Evolutionary conservation across 768 basidiomycete genomes (phyloP).

Genomic region (Lactarius vividus): DNA sequence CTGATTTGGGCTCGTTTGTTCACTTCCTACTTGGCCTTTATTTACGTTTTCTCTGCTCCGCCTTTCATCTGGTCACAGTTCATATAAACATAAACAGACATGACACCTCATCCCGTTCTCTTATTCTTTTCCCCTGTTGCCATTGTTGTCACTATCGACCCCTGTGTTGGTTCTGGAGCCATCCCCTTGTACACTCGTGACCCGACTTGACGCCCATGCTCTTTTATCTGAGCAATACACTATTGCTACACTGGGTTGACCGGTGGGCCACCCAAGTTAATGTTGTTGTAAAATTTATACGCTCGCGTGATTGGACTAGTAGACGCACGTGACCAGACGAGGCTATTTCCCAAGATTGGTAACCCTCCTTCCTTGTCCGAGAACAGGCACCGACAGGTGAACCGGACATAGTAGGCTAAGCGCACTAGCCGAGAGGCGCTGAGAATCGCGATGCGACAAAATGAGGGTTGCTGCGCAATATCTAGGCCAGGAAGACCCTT

Average conservation of each 20-base stretch:
- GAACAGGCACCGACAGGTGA: not conserved
- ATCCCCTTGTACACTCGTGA: conserved; percentile 19
- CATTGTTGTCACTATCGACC: conserved; percentile 28
- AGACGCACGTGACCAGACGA: not conserved
- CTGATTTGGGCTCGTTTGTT: conserved; percentile 18
- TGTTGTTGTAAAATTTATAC: conserved; percentile 21
- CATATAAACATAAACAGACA: conserved; percentile 28
- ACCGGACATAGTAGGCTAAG: not conserved
- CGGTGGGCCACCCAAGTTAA: conserved; percentile 18
- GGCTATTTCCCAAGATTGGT: not conserved
- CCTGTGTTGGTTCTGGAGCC: conserved; percentile 18
- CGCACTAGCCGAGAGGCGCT: not conserved
- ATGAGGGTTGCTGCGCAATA: not conserved
- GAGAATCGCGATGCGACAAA: not conserved
- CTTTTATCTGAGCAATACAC: conserved; percentile 20
- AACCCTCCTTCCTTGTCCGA: not conserved
- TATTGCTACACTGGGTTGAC: conserved; percentile 19
- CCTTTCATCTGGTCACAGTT: conserved; percentile 15
- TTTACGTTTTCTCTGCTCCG: not conserved
- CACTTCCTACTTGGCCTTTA: conserved; percentile 9
- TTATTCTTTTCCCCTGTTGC: conserved; percentile 24
- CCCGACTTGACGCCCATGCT: conserved; percentile 1
- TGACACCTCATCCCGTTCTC: conserved; percentile 30
- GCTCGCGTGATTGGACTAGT: not conserved
- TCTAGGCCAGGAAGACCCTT: not conserved